phyloP scores from a whole-genome alignment of 768 basidiomycete species.

The Dictyophora rubrovolvata region DNA sequence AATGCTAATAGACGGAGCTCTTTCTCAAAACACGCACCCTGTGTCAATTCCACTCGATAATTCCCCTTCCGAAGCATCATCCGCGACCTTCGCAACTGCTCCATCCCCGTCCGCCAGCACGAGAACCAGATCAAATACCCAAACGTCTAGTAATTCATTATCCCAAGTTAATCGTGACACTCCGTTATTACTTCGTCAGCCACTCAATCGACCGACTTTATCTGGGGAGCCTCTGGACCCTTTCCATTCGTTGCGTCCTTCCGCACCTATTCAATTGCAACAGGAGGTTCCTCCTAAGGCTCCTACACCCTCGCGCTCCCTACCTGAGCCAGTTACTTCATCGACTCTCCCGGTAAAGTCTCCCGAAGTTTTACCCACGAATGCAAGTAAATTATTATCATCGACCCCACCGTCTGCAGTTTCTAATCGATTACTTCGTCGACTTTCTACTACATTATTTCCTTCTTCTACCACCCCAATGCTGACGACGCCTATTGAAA shows the following conservation, averaged over 20 bases:
- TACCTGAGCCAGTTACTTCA: not conserved
- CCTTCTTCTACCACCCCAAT: not conserved
- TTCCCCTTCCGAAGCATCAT: not conserved
- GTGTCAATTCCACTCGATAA: not conserved
- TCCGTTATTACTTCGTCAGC: slow-evolving; percentile 7
- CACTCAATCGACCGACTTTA: not conserved
- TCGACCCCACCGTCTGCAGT: slow-evolving; percentile 1
- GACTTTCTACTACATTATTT: slow-evolving; percentile 8
- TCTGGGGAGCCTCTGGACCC: not conserved
- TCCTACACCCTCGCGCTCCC: slow-evolving; percentile 1
- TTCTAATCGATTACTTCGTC: slow-evolving; percentile 1
- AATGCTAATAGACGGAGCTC: not conserved
- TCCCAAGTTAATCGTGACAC: not conserved
- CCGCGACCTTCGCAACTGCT: not conserved
- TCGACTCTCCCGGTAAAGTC: not conserved
- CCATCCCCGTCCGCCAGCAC: not conserved
- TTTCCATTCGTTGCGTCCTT: not conserved
- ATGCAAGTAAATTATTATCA: not conserved
- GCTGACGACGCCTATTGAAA: not conserved
- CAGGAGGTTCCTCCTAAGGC: not conserved
- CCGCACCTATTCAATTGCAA: slow-evolving; percentile 4
- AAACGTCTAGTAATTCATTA: not conserved
- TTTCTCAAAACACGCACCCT: not conserved
- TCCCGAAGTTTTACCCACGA: not conserved
- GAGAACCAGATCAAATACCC: not conserved